Evolutionary conservation across 2,329 filamentous ascomycete species (phyloP), one percentile per base, ranked within the genome.

Genomic region (Grosmannia clavigera): DNA sequence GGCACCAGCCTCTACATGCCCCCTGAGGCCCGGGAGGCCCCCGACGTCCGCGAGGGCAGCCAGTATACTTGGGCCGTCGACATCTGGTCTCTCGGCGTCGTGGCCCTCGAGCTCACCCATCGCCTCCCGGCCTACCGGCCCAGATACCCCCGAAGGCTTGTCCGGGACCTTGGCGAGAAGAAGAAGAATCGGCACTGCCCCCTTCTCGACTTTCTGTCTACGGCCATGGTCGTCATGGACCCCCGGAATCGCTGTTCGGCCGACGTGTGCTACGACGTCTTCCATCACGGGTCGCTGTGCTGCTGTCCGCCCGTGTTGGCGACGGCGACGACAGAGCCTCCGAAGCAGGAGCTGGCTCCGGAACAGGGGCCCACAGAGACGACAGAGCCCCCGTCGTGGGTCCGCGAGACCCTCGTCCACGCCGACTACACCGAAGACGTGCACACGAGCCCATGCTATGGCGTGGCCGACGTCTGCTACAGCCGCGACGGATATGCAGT

Each of bases 11-110:
- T 31, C 31, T 58, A 58, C 29, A 51, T 58, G 43, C 46, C 56
- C 6, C 56, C 56, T 29, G 56, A 58, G 31, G 55, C 31, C 14
- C 27, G 22, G 16, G 51, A 7, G 27, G 56, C 56, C 2, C 56
- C 56, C 56, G 46, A 52, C n/a, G 27, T 27, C 40, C 40, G 12
- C 40, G 46, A 22, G n/a, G 43, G 43, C 43, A 10, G 6, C 27
- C 14, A 16, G 46, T 58, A 51, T 31, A 58, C 56, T 3, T 6
- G 29, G 19, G 56, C 56, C 56, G 31, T 58, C 9, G 56, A 58
- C 43, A 51, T 58, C 31, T 58, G 56, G 56, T 58, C 56, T 2
- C 46, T 58, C 29, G 56, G 56, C 46, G 56, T 58, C 31, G 56
- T 58, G 19, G 56, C 43, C 27, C 29, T 58, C 46, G 56, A 58